phyloP scores from a whole-genome alignment of 805 yeast species.

The Yamadazyma scolyti region DNA sequence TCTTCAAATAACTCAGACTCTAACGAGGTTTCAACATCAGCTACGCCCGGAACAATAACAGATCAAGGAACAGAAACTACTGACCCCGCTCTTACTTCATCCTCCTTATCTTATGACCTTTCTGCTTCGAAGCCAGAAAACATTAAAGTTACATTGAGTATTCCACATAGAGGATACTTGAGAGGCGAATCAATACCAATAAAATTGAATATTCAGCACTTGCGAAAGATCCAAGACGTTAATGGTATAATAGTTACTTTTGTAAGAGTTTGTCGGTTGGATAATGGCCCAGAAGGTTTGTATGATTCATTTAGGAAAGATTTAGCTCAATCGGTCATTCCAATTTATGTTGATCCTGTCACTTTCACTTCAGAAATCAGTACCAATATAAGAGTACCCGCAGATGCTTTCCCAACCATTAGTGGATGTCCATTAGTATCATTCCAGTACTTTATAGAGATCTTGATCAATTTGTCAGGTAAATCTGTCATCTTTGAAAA shows the following conservation, averaged over 20 bases:
- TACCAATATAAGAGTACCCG: constrained; percentile 68
- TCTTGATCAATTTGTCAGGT: constrained; percentile 74
- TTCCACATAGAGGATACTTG: constrained; percentile 63
- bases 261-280: constrained; percentile 70
- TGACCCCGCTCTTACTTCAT: constrained; percentile 6
- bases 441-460: constrained; percentile 83
- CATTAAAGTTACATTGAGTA: constrained; percentile 34
- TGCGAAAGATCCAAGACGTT: constrained; percentile 63
- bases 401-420: constrained; percentile 84
- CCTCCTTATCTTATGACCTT: constrained; percentile 8
- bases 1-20: constrained; percentile 30
- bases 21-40: constrained; percentile 3
- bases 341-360: constrained; percentile 72
- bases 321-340: constrained; percentile 70
- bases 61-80: background rate
- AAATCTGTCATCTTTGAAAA: constrained; percentile 37
- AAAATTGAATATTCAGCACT: constrained; percentile 61
- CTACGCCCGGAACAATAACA: background rate
- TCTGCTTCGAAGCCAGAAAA: constrained; percentile 18
- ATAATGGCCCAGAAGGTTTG: constrained; percentile 54
- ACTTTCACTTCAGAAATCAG: constrained; percentile 54
- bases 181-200: constrained; percentile 81
- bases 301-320: constrained; percentile 80
- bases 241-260: constrained; percentile 77
- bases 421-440: constrained; percentile 66